These are phyloP conservation scores for Gossypioides kirkii DNA, from an alignment of 345 rosid species.

Conservation along the genomic window DNA sequence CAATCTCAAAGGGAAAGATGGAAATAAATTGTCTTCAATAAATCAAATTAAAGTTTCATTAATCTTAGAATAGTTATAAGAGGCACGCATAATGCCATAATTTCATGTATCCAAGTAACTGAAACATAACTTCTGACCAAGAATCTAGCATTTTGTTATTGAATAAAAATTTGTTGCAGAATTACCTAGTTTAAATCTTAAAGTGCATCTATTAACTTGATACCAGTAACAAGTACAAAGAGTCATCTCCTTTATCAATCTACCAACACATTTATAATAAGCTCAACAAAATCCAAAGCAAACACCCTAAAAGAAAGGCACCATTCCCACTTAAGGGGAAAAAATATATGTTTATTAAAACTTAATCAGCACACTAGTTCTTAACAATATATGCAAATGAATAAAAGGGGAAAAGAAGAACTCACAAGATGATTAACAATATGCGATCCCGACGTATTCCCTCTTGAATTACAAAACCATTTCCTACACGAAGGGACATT, in stretches of 20 bases:
- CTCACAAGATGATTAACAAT: constrained; percentile 98
- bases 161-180: not conserved
- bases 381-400: too few species aligned
- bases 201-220: not conserved
- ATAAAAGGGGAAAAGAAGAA: not conserved
- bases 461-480: constrained; percentile 99
- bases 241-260: constrained; percentile 4
- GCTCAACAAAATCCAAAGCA: not conserved
- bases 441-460: constrained; percentile 98
- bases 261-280: not conserved
- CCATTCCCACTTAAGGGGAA: not conserved
- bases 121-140: not conserved
- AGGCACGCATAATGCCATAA: not conserved
- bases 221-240: not conserved
- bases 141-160: not conserved
- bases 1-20: not conserved
- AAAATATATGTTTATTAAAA: not conserved
- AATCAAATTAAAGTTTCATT: not conserved
- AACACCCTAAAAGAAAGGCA: not conserved
- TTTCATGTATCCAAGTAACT: not conserved
- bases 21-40: not conserved
- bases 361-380: not conserved
- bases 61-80: not conserved
- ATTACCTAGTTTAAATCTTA: not conserved
- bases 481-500: constrained; percentile 95